phyloP scores from a whole-genome alignment of 495 filamentous ascomycete genomes.

The Tuber calosporum region DNA sequence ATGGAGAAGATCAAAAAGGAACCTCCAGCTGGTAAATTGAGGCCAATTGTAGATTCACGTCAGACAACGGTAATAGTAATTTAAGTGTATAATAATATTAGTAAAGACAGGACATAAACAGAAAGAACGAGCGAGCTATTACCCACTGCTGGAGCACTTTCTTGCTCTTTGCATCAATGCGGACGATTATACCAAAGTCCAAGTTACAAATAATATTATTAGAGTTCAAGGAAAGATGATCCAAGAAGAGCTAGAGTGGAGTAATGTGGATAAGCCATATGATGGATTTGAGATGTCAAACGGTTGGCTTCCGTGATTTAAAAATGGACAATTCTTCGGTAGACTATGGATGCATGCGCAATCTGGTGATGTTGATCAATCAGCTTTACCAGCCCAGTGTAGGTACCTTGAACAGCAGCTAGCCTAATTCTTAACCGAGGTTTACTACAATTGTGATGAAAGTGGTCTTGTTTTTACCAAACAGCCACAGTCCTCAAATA shows the following conservation, averaged over 20 bases:
- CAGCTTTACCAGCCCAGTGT: slow-evolving; percentile 2
- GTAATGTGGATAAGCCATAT: not conserved
- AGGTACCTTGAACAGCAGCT: slow-evolving; percentile 9
- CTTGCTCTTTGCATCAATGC: no score
- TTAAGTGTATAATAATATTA: not conserved
- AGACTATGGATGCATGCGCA: slow-evolving; percentile 11
- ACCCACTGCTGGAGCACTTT: not conserved
- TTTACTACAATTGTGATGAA: slow-evolving; percentile 15
- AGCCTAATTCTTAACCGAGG: slow-evolving; percentile 27
- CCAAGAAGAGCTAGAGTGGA: not conserved
- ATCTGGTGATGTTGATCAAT: no score
- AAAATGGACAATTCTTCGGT: slow-evolving; percentile 17
- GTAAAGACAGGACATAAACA: slow-evolving; percentile 3
- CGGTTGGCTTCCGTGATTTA: slow-evolving; percentile 36
- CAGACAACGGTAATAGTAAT: no score
- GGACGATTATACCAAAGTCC: no score
- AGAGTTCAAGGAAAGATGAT: no score
- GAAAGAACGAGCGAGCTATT: not conserved
- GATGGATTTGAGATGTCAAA: not conserved
- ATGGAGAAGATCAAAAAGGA: no score
- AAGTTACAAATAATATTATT: no score
- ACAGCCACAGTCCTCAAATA: slow-evolving; percentile 8
- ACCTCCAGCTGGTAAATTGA: not conserved
- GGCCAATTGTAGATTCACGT: slow-evolving; percentile 4
- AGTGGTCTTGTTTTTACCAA: no score